These are phyloP conservation scores for Penicillium brevicompactum DNA, from an alignment of 2,329 filamentous ascomycete genomes.

Conservation along the genomic window DNA sequence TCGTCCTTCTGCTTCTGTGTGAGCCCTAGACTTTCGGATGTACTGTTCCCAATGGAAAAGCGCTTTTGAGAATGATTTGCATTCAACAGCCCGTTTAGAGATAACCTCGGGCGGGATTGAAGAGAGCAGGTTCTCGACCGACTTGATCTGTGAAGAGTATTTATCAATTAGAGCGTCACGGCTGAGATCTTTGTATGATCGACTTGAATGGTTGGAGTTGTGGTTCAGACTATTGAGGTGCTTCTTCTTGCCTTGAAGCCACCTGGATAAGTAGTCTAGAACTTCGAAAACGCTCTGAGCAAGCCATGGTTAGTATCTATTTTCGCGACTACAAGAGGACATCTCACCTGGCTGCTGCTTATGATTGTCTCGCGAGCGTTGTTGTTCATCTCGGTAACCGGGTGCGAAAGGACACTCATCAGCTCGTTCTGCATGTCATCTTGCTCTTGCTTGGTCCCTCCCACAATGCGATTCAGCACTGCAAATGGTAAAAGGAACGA, in stretches of 20 bases:
- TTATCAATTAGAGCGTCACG: conserved; percentile 33
- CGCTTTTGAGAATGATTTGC: conserved; percentile 87
- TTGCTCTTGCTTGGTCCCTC: conserved; percentile 66
- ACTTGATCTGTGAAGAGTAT: conserved; percentile 51
- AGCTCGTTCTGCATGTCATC: conserved; percentile 72
- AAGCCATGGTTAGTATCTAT: conserved; percentile 7
- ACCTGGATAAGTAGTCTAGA: conserved; percentile 87
- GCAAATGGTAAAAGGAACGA: conserved; percentile 89
- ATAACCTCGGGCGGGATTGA: conserved; percentile 71
- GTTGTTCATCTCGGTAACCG: conserved; percentile 55
- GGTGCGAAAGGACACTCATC: conserved; percentile 69
- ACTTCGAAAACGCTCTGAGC: conserved; percentile 80
- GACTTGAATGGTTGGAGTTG: conserved; percentile 30
- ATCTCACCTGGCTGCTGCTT: conserved; percentile 78
- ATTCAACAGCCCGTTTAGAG: conserved; percentile 85
- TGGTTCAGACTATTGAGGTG: conserved; percentile 38
- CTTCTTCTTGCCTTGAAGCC: conserved; percentile 78
- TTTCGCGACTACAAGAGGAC: background rate
- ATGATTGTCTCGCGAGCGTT: conserved; percentile 74
- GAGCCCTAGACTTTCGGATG: conserved; percentile 62
- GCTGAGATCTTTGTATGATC: conserved; percentile 29
- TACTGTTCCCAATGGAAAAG: conserved; percentile 95
- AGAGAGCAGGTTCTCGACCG: conserved; percentile 73
- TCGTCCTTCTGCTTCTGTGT: conserved; percentile 50
- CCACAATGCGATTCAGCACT: conserved; percentile 78